phyloP scores from a whole-genome alignment of 2,329 filamentous ascomycete genomes.

The Cercospora sp. region DNA sequence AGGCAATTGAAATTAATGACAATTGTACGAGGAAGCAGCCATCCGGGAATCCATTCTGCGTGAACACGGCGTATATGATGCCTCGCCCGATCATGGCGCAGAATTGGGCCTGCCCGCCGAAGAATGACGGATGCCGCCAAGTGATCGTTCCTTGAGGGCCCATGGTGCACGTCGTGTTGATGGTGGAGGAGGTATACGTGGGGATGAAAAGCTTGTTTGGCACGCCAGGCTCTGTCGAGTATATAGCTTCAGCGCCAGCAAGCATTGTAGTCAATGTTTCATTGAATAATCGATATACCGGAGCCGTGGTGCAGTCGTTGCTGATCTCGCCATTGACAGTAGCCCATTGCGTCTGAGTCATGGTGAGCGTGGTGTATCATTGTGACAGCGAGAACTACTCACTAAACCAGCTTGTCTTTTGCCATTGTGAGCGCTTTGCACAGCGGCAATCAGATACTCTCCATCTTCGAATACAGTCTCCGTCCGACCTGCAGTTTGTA shows the following conservation, averaged over 20 bases:
- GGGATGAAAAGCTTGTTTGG: conserved; percentile 6
- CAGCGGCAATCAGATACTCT: neutral
- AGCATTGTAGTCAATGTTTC: neutral
- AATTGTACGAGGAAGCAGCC: conserved; percentile 8
- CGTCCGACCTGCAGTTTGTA: neutral
- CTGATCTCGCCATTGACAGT: neutral
- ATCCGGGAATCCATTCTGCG: neutral
- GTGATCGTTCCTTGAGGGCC: conserved; percentile 1
- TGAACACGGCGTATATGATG: conserved; percentile 13
- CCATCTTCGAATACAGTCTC: neutral
- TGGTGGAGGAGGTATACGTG: neutral
- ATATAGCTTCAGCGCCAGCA: conserved; percentile 1
- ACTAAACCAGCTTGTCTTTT: neutral
- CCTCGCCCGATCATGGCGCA: conserved; percentile 3
- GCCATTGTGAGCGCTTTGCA: neutral
- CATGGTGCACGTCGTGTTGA: conserved; percentile 11
- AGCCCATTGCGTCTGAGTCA: neutral
- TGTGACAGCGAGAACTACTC: neutral
- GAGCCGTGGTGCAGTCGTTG: conserved; percentile 14
- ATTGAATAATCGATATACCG: conserved; percentile 12
- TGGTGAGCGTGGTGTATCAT: neutral
- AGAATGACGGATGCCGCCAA: conserved; percentile 10
- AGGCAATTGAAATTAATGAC: conserved; percentile 4
- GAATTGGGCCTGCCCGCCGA: conserved; percentile 14
- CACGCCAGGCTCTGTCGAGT: conserved; percentile 16